These are phyloP conservation scores for Pyricularia sp. DNA, from an alignment of 2,329 filamentous ascomycete genomes.

Conservation along the genomic window DNA sequence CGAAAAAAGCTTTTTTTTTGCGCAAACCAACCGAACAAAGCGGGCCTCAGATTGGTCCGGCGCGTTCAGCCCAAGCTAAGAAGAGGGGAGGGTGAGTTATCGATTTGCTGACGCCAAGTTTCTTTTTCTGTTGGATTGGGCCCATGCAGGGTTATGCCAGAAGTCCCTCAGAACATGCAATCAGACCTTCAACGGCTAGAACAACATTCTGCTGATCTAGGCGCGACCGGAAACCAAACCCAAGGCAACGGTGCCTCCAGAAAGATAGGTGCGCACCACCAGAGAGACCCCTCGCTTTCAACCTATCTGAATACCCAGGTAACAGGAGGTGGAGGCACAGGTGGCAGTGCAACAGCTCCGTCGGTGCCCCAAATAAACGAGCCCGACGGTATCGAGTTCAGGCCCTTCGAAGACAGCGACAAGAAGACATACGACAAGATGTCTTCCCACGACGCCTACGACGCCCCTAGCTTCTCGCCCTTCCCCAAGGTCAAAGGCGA, in stretches of 20 bases:
- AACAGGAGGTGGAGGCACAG: constrained; percentile 7
- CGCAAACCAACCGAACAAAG: background rate
- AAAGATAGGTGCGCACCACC: constrained; percentile 10
- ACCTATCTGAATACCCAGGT: constrained; percentile 19
- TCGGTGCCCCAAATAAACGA: constrained; percentile 7
- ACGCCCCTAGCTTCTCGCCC: constrained; percentile 71
- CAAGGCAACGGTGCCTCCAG: constrained; percentile 8
- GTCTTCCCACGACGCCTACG: constrained; percentile 24
- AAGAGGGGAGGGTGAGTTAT: background rate
- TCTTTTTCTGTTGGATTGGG: constrained; percentile 15
- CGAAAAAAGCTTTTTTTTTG: background rate
- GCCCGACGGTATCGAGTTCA: constrained; percentile 18
- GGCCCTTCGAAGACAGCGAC: constrained; percentile 26
- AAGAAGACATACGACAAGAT: constrained; percentile 22
- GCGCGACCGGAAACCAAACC: constrained; percentile 17
- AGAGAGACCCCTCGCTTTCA: constrained; percentile 29
- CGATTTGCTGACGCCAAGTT: constrained; percentile 17
- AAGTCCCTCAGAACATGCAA: constrained; percentile 94
- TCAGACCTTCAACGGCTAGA: constrained; percentile 86
- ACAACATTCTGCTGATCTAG: constrained; percentile 53
- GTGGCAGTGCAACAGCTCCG: constrained; percentile 12
- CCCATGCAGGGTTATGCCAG: constrained; percentile 66
- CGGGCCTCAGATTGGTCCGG: background rate
- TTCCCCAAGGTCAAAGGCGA: constrained; percentile 80
- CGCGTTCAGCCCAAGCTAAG: background rate